Evolutionary conservation across 2,329 filamentous ascomycete species (phyloP), one percentile per base, ranked within the genome.

Genomic region (Calonectria naviculata): DNA sequence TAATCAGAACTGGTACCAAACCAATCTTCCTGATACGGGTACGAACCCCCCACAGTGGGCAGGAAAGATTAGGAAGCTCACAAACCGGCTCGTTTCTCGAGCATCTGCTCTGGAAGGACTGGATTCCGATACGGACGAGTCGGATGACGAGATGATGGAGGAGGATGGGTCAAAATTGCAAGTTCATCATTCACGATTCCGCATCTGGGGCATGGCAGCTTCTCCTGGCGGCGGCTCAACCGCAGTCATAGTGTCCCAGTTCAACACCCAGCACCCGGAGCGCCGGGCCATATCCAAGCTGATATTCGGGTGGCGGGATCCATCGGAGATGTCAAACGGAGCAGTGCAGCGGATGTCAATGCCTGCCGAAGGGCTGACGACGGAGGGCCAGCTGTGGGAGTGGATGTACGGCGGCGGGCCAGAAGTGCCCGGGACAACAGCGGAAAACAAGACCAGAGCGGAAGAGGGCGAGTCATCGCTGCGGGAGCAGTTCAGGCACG

Each of bases 341-440:
- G 34, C 31, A 0, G 60, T 67, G 9, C 29, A 17, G 21, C 61
- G 42, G 19, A 4, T 19, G 4, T 10, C 44, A 19, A 19, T 36
- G 19, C 21, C 54, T 44, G 65, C 66, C 29, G 74, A 70, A 63
- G 76, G 38, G 5, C 31, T 79, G 9, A 78, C 87, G n/a, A 89
- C 89, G 2, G 89, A 91, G 78, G 89, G 85, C 0, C 81, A 82
- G 42, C 82, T 88, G 52, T 91, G 89, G 85, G 87, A 90, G 71
- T 89, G 87, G 85, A 89, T 91, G 86, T 91, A 91, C 74, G 89
- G 88, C 21, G 81, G 81, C n/a, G 87, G 87, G 0, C 81, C 83
- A 0, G 81, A 84, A 2, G 85, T 89, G 3, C 82, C 84, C 0
- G 87, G 86, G 5, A 81, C 85, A 26, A 80, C 81, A 19, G 58